A percentile compares a stretch with the other conserved stretches of the same genome.
phyloP scores from a whole-genome alignment of 768 basidiomycete species.

The Trametes gibbosa region DNA sequence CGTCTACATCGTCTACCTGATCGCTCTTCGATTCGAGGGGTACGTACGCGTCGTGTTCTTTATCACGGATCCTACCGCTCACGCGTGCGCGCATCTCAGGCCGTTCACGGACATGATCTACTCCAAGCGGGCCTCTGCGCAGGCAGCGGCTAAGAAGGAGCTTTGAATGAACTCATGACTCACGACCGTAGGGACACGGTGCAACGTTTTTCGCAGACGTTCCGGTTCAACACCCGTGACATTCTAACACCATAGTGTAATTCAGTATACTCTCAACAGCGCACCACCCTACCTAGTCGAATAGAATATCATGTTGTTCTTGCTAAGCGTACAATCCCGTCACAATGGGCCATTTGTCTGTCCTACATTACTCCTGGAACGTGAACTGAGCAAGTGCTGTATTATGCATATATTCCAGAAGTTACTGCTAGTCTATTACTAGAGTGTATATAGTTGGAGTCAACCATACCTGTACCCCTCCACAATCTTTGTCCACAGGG shows the following conservation, averaged over 20 bases:
- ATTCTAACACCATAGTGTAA: slow-evolving; percentile 13
- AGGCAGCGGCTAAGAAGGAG: slow-evolving; percentile 30
- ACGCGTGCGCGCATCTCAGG: slow-evolving; percentile 30
- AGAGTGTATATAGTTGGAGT: no score
- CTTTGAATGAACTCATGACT: slow-evolving; percentile 20
- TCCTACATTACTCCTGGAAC: no score
- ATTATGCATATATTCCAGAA: no score
- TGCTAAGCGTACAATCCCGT: no score
- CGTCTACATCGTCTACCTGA: slow-evolving; percentile 79
- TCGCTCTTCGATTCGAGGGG: slow-evolving; percentile 91
- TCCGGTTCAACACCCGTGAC: slow-evolving; percentile 18
- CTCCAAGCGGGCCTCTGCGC: slow-evolving; percentile 44
- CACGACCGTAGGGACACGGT: background rate
- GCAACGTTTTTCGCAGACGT: background rate
- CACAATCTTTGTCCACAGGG: slow-evolving; percentile 72
- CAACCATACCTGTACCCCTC: slow-evolving; percentile 34
- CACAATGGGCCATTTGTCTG: no score
- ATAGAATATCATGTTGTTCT: background rate
- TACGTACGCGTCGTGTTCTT: slow-evolving; percentile 37
- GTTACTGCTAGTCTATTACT: no score
- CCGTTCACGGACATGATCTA: slow-evolving; percentile 87
- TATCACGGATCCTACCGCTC: background rate
- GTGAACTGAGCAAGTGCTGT: no score
- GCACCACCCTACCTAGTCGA: slow-evolving; percentile 3
- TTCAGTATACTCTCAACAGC: slow-evolving; percentile 20